Percentiles rank a stretch among this genome's conserved stretches.
phyloP scores from a whole-genome alignment of 2,329 filamentous ascomycete species.

The Pestalotiopsis sp. region DNA sequence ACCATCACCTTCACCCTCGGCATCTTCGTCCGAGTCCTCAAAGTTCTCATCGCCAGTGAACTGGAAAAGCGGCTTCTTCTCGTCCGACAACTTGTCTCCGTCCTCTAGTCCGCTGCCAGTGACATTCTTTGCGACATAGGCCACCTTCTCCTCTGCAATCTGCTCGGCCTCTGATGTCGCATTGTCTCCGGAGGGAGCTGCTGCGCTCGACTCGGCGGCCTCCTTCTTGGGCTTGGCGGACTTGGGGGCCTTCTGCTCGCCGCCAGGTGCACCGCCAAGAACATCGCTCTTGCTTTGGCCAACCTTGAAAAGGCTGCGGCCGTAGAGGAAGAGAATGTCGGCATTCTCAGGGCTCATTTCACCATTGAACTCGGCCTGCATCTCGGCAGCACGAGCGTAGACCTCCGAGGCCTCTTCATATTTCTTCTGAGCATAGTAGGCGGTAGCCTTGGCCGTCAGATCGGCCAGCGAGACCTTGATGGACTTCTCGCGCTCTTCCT shows the following conservation, averaged over 20 bases:
- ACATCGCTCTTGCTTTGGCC: constrained; percentile 95
- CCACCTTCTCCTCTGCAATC: constrained; percentile 49
- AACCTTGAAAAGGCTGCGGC: constrained; percentile 90
- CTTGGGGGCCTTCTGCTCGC: constrained; percentile 56
- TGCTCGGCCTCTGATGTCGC: constrained; percentile 44
- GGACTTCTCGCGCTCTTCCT: constrained; percentile 50
- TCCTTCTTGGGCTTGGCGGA: constrained; percentile 41
- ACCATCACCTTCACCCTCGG: constrained; percentile 47
- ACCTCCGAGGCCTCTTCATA: constrained; percentile 84
- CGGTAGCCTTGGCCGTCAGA: constrained; percentile 77
- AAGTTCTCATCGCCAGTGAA: constrained; percentile 95
- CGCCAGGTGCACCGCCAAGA: constrained; percentile 76
- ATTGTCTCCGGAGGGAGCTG: constrained; percentile 37
- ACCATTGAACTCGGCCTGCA: constrained; percentile 90
- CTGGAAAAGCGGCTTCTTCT: constrained; percentile 82
- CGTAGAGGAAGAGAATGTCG: constrained; percentile 92
- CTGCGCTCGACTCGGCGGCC: constrained; percentile 40
- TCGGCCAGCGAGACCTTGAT: constrained; percentile 72
- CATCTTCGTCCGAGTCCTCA: constrained; percentile 79
- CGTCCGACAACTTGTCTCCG: constrained; percentile 39
- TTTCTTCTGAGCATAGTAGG: constrained; percentile 87
- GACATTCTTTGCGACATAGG: constrained; percentile 47
- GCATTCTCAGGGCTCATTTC: constrained; percentile 90
- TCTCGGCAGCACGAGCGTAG: constrained; percentile 85
- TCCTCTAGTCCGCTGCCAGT: constrained; percentile 40